Evolutionary conservation across 2,329 filamentous ascomycete genomes (phyloP), one percentile per base, ranked within the genome.

Genomic region (Aspergillus phoenicis): DNA sequence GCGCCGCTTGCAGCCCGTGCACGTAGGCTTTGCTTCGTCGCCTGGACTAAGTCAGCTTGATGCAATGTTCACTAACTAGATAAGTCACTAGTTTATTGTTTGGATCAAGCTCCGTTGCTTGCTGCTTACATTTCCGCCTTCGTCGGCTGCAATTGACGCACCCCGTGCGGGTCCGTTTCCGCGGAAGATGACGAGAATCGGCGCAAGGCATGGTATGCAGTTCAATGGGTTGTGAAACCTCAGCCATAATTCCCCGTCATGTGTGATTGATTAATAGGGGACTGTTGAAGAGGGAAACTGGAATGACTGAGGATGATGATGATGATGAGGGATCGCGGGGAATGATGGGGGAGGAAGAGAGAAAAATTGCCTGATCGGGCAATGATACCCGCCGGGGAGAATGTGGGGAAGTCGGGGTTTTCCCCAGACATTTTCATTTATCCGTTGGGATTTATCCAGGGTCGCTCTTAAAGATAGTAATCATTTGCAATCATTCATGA

Each of bases 131-230:
- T 70, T 75, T 75, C 54, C 72, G 67, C 22, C 71, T 65, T 20
- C 71, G 64, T 20, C 70, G 72, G 64, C 71, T 71, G 65, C 73
- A 75, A 57, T 71, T 72, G 26, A 72, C 54, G 62, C 72, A 76
- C 0, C 73, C 73, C 2, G 68, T 72, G 54, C 73, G 65, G 4
- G 71, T 74, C 28, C 73, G 67, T 41, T 68, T 70, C 55, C 65
- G 60, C 24, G 62, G 62, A n/a, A 38, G 36, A 33, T 45, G 52
- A 15, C 54, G 63, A 26, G 48, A 30, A 8, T 41, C 45, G 39
- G 48, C 43, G 33, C 33, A 36, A 2, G 33, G 33, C 26, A 52
- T 56, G 15, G 17, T 20, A 13, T 54, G 56, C 58, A 62, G 55
- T 8, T 13, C 8, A 33, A 41, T 5, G 7, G 24, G 15, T 5